These are phyloP conservation scores for Ogataea pignaliae DNA, from an alignment of 805 yeast species.

Conservation along the genomic window DNA sequence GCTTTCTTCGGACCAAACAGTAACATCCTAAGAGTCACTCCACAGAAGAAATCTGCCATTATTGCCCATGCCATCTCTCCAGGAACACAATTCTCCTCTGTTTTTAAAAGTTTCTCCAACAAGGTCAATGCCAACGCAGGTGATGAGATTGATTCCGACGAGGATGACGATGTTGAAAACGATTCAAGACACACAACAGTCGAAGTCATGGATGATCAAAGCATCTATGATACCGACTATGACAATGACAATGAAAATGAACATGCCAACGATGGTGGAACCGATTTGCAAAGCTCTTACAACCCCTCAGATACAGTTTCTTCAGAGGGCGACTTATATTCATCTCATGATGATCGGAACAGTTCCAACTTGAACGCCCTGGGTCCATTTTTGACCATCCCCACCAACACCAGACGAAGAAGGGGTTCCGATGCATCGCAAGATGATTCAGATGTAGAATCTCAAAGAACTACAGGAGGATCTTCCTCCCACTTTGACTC, in stretches of 20 bases:
- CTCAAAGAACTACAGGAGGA: too few relatives aligned
- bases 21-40: neutral
- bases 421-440: too few relatives aligned
- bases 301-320: too few relatives aligned
- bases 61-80: slow-evolving; percentile 13
- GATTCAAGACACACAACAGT: slow-evolving; percentile 5
- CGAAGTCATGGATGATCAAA: slow-evolving; percentile 7
- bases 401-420: too few relatives aligned
- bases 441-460: too few relatives aligned
- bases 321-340: too few relatives aligned
- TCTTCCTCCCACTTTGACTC: too few relatives aligned
- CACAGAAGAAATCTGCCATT: neutral
- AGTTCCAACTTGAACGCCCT: too few relatives aligned
- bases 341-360: too few relatives aligned
- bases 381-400: too few relatives aligned
- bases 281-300: too few relatives aligned
- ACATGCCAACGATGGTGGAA: neutral
- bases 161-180: slow-evolving; percentile 6
- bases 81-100: slow-evolving; percentile 15
- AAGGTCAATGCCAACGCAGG: slow-evolving; percentile 21
- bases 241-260: neutral
- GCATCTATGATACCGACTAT: slow-evolving; percentile 1
- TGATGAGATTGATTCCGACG: slow-evolving; percentile 10
- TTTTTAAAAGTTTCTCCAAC: slow-evolving; percentile 19
- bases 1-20: too few relatives aligned